Conservation (phyloP, 2,329 filamentous ascomycete genomes). For the Diaporthe citriasiana region DNA sequence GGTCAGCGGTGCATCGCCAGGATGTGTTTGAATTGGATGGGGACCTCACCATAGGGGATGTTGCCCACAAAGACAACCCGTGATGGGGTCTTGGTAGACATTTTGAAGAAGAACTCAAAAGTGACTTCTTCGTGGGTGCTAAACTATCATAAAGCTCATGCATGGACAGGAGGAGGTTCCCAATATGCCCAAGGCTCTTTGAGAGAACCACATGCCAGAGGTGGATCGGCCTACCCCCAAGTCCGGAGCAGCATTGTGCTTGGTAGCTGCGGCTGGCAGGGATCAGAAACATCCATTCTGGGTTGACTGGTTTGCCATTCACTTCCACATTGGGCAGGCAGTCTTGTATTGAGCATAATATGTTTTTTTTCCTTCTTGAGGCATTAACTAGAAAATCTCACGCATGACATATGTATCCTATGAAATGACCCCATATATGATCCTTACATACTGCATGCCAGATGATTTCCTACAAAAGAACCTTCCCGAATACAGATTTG, state of each 20-base stretch:
- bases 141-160: not conserved
- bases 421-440: no score
- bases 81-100: conserved; percentile 81
- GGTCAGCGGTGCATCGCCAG: conserved; percentile 29
- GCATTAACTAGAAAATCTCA: not conserved
- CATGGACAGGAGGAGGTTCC: not conserved
- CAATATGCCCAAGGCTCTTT: not conserved
- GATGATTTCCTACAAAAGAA: not conserved
- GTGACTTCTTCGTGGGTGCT: not conserved
- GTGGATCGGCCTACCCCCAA: not conserved
- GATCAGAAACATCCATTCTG: not conserved
- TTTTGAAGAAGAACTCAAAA: conserved; percentile 53
- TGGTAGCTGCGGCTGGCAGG: conserved; percentile 7
- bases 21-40: not conserved
- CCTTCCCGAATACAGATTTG: not conserved
- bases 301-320: not conserved
- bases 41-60: conserved; percentile 79
- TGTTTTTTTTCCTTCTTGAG: no score
- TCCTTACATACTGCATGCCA: not conserved
- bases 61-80: conserved; percentile 89
- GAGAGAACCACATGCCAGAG: conserved; percentile 2
- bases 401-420: no score
- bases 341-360: not conserved
- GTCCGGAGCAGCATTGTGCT: not conserved
- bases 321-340: not conserved